phyloP scores from a whole-genome alignment of 306 rosid genomes.

The Fragaria ananassa region DNA sequence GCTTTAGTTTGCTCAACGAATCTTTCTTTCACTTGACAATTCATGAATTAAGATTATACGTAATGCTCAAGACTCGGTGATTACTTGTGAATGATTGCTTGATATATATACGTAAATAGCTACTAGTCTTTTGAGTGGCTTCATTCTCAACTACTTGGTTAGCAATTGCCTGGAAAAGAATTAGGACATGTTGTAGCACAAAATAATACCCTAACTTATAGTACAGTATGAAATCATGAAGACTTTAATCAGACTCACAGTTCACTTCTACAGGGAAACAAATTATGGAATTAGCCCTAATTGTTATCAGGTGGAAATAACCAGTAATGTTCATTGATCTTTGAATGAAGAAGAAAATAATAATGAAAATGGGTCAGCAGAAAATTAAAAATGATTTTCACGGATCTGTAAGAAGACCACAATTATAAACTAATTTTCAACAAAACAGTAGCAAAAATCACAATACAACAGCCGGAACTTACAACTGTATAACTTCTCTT shows the following conservation, averaged over 20 bases:
- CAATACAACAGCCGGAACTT: neutral
- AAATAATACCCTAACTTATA: too few relatives aligned
- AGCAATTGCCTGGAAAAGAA: too few relatives aligned
- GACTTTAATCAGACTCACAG: neutral
- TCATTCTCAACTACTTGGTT: too few relatives aligned
- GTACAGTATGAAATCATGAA: neutral
- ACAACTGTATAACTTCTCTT: neutral
- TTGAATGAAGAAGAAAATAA: neutral
- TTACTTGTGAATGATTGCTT: neutral
- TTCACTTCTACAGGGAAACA: neutral
- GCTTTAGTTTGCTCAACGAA: neutral
- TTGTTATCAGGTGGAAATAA: neutral
- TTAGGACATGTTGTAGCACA: too few relatives aligned
- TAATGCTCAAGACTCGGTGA: neutral
- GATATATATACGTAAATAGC: neutral
- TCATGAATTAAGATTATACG: neutral
- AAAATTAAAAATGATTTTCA: neutral
- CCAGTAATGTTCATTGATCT: neutral
- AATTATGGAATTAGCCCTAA: too few relatives aligned
- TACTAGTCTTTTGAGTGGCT: neutral
- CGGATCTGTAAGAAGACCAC: neutral
- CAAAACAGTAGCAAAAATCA: neutral
- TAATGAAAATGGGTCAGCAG: neutral
- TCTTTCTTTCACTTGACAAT: neutral
- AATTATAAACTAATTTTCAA: neutral